Conservation (phyloP, 768 basidiomycete genomes). For the Amyloporia xantha region DNA sequence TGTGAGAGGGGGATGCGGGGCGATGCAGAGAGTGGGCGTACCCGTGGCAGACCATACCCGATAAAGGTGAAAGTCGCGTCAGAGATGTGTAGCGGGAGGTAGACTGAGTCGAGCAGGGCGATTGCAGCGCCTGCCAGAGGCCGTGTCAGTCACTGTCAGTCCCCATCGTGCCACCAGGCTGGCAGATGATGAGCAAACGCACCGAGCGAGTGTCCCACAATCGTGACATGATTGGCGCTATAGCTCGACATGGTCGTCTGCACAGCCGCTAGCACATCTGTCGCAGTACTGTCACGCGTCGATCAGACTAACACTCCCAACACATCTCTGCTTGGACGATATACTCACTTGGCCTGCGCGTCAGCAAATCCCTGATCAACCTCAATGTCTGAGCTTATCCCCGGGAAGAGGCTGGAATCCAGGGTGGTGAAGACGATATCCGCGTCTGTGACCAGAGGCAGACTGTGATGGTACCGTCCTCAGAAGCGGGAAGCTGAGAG, state of each 20-base stretch:
- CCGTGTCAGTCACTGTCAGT: not conserved
- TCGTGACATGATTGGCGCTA: conserved; percentile 32
- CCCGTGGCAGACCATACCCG: conserved; percentile 28
- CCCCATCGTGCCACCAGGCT: too few relatives aligned
- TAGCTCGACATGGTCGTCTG: conserved; percentile 30
- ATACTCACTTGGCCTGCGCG: conserved; percentile 36
- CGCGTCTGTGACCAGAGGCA: conserved; percentile 36
- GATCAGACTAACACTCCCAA: not conserved
- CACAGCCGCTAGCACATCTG: conserved; percentile 39
- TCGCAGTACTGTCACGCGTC: conserved; percentile 28
- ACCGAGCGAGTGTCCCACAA: conserved; percentile 39
- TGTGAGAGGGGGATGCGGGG: conserved; percentile 9
- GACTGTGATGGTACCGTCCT: conserved; percentile 14
- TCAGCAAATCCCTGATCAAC: conserved; percentile 42
- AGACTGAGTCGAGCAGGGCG: conserved; percentile 43
- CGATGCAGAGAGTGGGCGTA: conserved; percentile 6
- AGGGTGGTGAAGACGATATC: conserved; percentile 31
- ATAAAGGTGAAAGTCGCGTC: conserved; percentile 24
- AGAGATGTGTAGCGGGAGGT: conserved; percentile 43
- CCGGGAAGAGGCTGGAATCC: conserved; percentile 41
- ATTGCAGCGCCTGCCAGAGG: conserved; percentile 39
- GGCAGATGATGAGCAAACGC: not conserved
- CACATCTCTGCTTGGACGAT: not conserved
- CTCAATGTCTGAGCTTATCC: conserved; percentile 33
- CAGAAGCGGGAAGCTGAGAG: not conserved